Base-by-base conservation (phyloP, 23 red algal species). In the Chondrus crispus region DNA sequence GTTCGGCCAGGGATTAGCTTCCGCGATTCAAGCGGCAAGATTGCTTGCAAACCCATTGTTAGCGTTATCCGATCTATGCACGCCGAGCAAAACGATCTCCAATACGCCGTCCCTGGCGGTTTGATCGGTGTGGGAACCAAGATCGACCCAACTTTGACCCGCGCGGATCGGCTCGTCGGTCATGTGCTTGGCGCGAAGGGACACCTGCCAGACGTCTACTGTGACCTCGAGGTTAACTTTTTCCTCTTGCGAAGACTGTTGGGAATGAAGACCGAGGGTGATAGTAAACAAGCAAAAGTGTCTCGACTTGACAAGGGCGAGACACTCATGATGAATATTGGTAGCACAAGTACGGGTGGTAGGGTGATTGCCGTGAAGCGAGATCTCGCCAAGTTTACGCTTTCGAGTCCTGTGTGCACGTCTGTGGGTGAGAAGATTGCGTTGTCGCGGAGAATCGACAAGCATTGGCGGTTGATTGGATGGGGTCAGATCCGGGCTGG, bases 391-490 rank as follows among this genome's bases (percentile, higher is more conserved):
- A 96, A 96, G 66, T 88, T 99, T 45, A 47, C 91, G 1, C 91
- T 99, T 12, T 96, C 94, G 13, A 85, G 53, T 64, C 93, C 97
- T 38, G 97, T 99, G 4, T 99, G 97, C 43, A 99, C 97, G 11
- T 66, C 74, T 19, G 79, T 95, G 36, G 97, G 91, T 35, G 97
- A 99, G 83, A 99, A 99, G 55, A 99, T 99, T 74, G 97, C 97
- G 24, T 44, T 99, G 63, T 96, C 93, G 16, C 75, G 97, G 62
- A 85, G 97, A 41, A 91, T 99, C 39, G 97, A 96, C 80, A 94
- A 95, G 84, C 94, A 96, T 74, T 99, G 97, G 97, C 91, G 97
- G 55, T 91, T 99, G 29, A 99, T 99, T 85, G 97, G 97, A 82
- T 99, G 97, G 97, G 97, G 97, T 42, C 84, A 94, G 62, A 96